Evolutionary conservation across 345 rosid species (phyloP), one percentile per base, ranked within the genome.

Genomic region (Trapa bicornis): DNA sequence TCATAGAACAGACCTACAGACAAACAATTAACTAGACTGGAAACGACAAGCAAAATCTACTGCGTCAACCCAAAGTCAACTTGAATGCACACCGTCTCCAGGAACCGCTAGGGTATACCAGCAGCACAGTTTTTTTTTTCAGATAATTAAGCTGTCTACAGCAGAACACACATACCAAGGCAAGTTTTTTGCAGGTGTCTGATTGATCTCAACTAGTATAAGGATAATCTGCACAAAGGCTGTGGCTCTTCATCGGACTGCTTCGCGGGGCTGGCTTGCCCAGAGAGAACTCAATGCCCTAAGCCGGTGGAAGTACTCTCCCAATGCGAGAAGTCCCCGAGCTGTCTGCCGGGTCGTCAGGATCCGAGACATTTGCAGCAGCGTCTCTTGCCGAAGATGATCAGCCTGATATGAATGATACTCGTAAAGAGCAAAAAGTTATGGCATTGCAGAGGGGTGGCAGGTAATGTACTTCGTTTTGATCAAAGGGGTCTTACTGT

Each of bases 251-350:
- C 15, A 6, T 64, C 82, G 83, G 45, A 83, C 76, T 37, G 95
- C 86, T 54, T 91, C 87, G 1, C 73, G 84, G 66, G 77, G 80
- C 47, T 80, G 83, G 64, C 77, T 71, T 7, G 84, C 86, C 93
- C 93, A 91, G 38, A 83, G 70, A 39, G 83, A 72, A 72, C 96
- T 94, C 67, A 91, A 69, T 69, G 79, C 87, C 64, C 91, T 79
- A 37, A 87, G 87, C 43, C 93, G 85, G 65, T 87, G 87, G 68
- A 85, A 85, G 80, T 91, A 91, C 79, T 94, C 96, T 14, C 96
- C 96, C 73, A 89, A 74, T 16, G 89, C 89, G 52, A 89, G 85
- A 71, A 94, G 81, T 6, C 91, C 93, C 53, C 87, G 79, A 74
- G 96, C 97, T 5, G 90, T 87, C 73, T 91, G 97, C 17, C 83